These are phyloP conservation scores for Pyracantha coccinea DNA, from an alignment of 331 rosid species.

Conservation along the genomic window DNA sequence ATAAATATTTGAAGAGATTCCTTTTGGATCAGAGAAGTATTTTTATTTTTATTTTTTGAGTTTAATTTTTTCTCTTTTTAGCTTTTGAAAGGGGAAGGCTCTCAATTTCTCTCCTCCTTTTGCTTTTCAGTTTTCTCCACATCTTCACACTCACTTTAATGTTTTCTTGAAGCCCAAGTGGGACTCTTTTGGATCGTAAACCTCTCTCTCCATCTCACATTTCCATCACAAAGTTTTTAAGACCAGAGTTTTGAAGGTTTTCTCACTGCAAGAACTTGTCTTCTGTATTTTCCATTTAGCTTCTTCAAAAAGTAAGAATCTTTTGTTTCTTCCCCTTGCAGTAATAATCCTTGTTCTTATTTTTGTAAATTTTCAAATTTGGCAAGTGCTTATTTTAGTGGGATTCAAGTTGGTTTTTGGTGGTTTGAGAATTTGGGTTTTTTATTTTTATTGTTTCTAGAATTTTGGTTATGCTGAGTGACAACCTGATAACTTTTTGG, in stretches of 20 bases:
- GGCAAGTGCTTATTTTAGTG: not conserved
- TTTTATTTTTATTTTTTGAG: not conserved
- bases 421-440: slow-evolving; percentile 2
- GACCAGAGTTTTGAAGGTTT: not conserved
- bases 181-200: slow-evolving; percentile 29
- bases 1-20: slow-evolving; percentile 9
- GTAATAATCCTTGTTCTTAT: not conserved
- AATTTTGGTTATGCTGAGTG: slow-evolving; percentile 7
- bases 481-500: not conserved
- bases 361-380: slow-evolving; percentile 7
- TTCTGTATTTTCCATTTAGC: not conserved
- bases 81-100: slow-evolving; percentile 27
- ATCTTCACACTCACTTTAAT: slow-evolving; percentile 53
- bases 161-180: slow-evolving; percentile 53
- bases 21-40: slow-evolving; percentile 20
- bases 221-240: slow-evolving; percentile 16
- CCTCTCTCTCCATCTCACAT: slow-evolving; percentile 16
- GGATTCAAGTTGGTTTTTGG: slow-evolving; percentile 8
- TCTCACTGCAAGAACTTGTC: not conserved
- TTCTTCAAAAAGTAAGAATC: slow-evolving; percentile 2
- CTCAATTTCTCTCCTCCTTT: slow-evolving; percentile 23
- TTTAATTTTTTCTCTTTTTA: slow-evolving; percentile 38
- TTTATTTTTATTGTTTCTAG: slow-evolving; percentile 11
- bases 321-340: not conserved
- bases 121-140: slow-evolving; percentile 36